These are phyloP conservation scores for Phytophthora macrochlamydospora DNA, from an alignment of 352 stramenopile species.

Conservation along the genomic window DNA sequence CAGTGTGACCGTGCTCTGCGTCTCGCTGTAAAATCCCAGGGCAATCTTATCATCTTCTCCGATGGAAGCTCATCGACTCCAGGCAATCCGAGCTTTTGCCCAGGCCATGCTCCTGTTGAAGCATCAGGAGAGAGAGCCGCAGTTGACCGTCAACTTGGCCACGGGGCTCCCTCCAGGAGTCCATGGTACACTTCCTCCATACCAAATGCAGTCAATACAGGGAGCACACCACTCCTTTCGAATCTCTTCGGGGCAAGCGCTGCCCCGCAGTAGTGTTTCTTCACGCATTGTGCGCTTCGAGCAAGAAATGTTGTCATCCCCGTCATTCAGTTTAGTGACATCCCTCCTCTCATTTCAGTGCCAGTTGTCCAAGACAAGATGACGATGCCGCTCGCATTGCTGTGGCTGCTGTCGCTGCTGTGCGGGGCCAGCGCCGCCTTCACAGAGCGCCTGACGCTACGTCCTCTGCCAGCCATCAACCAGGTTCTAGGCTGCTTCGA, in stretches of 20 bases:
- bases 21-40: background rate
- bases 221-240: too few relatives aligned
- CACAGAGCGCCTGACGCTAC: conserved; percentile 57
- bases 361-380: conserved; percentile 4
- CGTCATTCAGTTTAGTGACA: background rate
- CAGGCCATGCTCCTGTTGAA: conserved; percentile 22
- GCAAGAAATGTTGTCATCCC: background rate
- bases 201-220: too few relatives aligned
- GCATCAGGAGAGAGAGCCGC: background rate
- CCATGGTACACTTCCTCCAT: background rate
- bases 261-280: background rate
- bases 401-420: conserved; percentile 27
- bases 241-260: too few relatives aligned
- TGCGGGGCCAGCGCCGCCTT: conserved; percentile 28
- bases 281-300: background rate
- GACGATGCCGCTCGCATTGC: conserved; percentile 7
- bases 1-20: background rate
- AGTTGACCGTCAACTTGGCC: background rate
- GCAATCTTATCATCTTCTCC: background rate
- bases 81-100: too few relatives aligned
- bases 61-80: too few relatives aligned
- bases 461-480: conserved; percentile 43
- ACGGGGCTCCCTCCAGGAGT: background rate
- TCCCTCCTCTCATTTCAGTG: background rate
- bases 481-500: conserved; percentile 67